Base-by-base conservation (phyloP, 2,329 filamentous ascomycete genomes). In the Neonectria neomacrospora region DNA sequence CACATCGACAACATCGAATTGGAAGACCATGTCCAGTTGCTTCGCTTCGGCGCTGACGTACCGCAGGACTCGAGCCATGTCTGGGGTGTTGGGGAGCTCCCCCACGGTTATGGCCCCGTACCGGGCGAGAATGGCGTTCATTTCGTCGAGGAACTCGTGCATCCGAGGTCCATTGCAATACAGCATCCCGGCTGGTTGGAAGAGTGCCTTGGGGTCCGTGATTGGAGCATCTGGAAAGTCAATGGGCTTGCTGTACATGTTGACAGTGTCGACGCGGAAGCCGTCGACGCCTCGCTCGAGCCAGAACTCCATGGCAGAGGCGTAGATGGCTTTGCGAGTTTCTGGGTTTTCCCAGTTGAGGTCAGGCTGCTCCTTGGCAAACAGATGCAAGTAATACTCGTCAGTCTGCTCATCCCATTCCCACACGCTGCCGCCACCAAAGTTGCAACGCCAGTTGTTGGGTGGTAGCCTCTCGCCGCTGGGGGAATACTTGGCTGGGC, bases 321-420 rank as follows among this genome's bases (percentile, higher is more conserved):
- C 83, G 75, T 93, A 91, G 7, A 94, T 88, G 2, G 91, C 92
- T 48, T 86, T 80, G 16, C 91, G 85, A 0, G 91, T 86, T 10
- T 85, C 86, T 0, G 83, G 82, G 61, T 90, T 91, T 73, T 94
- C 91, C 91, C 92, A 96, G 78, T 96, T 96, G n/a, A 96, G 82
- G 70, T 96, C 93, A 0, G 93, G 92, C 75, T 95, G 92, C 67
- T 92, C 88, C 5, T 85, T 85, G 7, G 90, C 88, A 75, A 93
- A 96, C 11, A 96, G 83, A 65, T 91, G 88, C 0, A 94, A 85
- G 71, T 93, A 94, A 76, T 93, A 94, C 77, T 94, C 90, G 51
- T 84, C 82, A 0, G 91, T 92, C n/a, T 78, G 74, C 67, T 91
- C 88, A 70, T 94, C 91, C 81, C 87, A 94, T 63, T 88, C 81